Evolutionary conservation across 1,284 basidiomycete species (phyloP), one percentile per base, ranked within the genome.

Genomic region (Pseudozyma hubeiensis): DNA sequence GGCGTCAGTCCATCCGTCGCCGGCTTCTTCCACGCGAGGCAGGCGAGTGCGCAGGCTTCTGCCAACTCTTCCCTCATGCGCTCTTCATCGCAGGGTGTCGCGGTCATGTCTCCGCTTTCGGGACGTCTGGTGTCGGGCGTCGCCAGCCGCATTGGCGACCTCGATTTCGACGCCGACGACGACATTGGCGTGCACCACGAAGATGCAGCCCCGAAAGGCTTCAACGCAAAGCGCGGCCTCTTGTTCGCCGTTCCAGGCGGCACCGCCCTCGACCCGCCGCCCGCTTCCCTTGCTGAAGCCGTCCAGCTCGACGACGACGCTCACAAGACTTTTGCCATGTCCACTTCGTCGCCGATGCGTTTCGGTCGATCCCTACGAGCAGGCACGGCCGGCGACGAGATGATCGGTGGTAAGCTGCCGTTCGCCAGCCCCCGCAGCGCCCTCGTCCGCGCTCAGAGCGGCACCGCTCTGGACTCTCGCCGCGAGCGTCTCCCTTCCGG

Each of bases 131-230:
- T 69, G 31, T 50, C 71, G 19, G 51, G 51, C 33, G 62, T 66
- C 9, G 53, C 62, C 24, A 66, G 62, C 33, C 62, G 71, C 10
- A 69, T 77, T 30, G 53, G 63, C 65, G 65, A 72, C 43, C 65
- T 77, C 41, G 74, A 72, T 41, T 72, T 77, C 46, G 69, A 73
- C n/a, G 61, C 63, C 24, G 71, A 75, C 5, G 71, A 75, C 30
- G 63, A 62, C 33, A 54, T 69, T 19, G 24, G 62, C 24, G 24
- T 67, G 9, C 60, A 72, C 33, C 53, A 60, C 35, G 66, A 74
- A 3, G 49, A 56, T 9, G 45, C 37, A 8, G 13, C 34, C 5
- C 57, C 65, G 29, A 31, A 47, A 16, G 53, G 39, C 24, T 70
- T 77, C 56, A 65, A 59, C 17, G 72, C 75, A 9, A 75, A 61